phyloP scores from a whole-genome alignment of 257 asterid species.

The Solanum paucissectum region DNA sequence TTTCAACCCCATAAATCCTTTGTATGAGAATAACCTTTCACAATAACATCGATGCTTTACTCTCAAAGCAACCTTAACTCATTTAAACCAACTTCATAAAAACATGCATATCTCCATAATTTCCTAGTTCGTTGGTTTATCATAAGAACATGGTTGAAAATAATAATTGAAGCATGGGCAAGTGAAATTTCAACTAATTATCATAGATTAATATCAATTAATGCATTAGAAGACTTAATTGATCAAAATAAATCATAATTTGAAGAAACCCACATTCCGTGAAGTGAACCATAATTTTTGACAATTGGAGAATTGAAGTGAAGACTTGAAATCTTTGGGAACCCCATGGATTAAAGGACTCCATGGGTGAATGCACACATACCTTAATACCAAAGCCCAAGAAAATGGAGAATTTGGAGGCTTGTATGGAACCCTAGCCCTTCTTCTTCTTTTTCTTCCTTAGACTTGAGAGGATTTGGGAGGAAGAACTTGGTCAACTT shows the following conservation, averaged over 20 bases:
- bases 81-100: not conserved
- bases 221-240: not conserved
- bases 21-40: not conserved
- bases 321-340: no score
- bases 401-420: not conserved
- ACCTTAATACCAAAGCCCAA: not conserved
- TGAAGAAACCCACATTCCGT: not conserved
- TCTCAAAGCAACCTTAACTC: not conserved
- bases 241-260: not conserved
- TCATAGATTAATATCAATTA: not conserved
- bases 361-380: not conserved
- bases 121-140: not conserved
- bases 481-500: not conserved
- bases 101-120: not conserved
- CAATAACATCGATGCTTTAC: not conserved
- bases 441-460: no score
- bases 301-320: not conserved
- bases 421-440: not conserved
- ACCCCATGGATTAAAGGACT: not conserved
- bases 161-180: not conserved
- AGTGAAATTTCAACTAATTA: not conserved
- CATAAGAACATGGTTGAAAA: not conserved
- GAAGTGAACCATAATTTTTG: not conserved
- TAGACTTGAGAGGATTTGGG: not conserved
- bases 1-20: not conserved